phyloP scores from a whole-genome alignment of 257 asterid species.

The Penstemon davidsonii region DNA sequence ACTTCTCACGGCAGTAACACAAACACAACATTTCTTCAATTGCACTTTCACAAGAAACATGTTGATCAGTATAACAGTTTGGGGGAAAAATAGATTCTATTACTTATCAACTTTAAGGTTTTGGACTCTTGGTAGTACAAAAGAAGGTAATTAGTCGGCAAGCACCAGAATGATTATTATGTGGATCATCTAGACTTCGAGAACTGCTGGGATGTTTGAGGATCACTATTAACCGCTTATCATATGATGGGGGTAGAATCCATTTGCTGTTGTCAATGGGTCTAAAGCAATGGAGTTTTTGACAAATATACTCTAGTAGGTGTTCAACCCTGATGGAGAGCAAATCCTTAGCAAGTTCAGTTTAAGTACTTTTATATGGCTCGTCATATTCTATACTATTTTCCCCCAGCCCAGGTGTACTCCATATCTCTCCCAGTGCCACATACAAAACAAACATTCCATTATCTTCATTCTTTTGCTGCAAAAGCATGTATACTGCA shows the following conservation, averaged over 20 bases:
- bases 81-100: neutral
- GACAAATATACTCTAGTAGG: neutral
- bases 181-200: neutral
- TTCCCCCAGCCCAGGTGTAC: neutral
- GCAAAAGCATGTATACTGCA: neutral
- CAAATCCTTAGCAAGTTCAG: too few relatives aligned
- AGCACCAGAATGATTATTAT: neutral
- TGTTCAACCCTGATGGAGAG: too few relatives aligned
- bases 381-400: neutral
- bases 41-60: neutral
- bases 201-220: neutral
- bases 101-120: constrained; percentile 2
- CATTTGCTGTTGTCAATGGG: neutral
- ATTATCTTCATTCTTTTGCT: constrained; percentile 5
- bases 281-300: neutral
- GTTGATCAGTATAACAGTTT: neutral
- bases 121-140: neutral
- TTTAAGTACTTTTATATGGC: too few relatives aligned
- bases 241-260: neutral
- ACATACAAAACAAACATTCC: constrained; percentile 16
- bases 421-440: neutral
- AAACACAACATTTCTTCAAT: too few relatives aligned
- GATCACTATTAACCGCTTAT: neutral
- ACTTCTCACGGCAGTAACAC: too few relatives aligned
- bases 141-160: neutral